Conservation (phyloP, 2,329 filamentous ascomycete species). For the Xylariaceae sp. region DNA sequence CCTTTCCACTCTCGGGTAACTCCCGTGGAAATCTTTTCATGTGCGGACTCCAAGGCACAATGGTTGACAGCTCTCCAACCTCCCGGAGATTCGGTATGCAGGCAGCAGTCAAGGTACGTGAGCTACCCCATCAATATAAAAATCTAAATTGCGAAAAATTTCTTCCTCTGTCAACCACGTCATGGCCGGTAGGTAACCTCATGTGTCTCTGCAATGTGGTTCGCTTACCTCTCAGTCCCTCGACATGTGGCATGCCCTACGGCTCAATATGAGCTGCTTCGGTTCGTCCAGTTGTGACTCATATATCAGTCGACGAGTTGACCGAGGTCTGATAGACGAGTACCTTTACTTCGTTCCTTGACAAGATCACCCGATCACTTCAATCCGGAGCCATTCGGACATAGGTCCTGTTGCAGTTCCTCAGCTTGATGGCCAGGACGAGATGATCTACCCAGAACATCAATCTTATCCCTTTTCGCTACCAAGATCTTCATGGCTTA, state of each 20-base stretch:
- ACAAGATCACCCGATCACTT: too few species aligned
- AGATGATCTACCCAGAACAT: too few species aligned
- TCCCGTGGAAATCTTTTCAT: background rate
- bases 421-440: too few species aligned
- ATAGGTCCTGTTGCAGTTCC: too few species aligned
- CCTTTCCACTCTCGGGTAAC: too few species aligned
- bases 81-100: background rate
- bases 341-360: too few species aligned
- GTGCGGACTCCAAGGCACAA: background rate
- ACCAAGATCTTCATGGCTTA: too few species aligned
- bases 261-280: background rate
- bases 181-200: background rate
- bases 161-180: background rate
- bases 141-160: background rate
- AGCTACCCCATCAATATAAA: background rate
- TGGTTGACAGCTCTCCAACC: background rate
- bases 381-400: too few species aligned
- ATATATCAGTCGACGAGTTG: too few species aligned
- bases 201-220: background rate
- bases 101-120: background rate
- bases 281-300: background rate
- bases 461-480: too few species aligned
- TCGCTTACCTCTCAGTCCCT: background rate
- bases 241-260: background rate
- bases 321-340: too few species aligned